These are phyloP conservation scores for Leccinum longicurvipes DNA, from an alignment of 768 basidiomycete species.

Conservation along the genomic window DNA sequence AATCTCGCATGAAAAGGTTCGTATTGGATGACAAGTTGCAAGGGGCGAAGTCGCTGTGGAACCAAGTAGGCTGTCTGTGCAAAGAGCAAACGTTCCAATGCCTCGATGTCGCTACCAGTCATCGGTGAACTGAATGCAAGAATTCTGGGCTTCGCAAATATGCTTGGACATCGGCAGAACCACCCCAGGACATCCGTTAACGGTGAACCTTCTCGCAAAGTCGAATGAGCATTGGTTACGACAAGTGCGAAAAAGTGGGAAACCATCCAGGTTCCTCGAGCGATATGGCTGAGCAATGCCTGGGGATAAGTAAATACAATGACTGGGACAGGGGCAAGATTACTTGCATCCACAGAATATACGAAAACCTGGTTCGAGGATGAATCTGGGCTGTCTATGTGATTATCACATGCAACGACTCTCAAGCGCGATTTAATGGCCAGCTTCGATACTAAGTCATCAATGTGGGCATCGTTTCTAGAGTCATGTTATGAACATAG, in stretches of 20 bases:
- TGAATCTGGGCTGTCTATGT: conserved; percentile 15
- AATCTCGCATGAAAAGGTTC: conserved; percentile 34
- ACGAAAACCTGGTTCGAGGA: conserved; percentile 37
- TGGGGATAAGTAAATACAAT: conserved; percentile 17
- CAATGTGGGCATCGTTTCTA: conserved; percentile 14
- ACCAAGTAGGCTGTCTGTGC: conserved; percentile 38
- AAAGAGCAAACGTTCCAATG: conserved; percentile 39
- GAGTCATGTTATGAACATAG: not conserved
- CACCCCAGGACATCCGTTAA: conserved; percentile 45
- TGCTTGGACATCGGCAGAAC: conserved; percentile 39
- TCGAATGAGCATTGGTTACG: conserved; percentile 39
- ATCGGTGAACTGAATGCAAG: conserved; percentile 37
- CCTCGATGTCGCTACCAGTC: conserved; percentile 30
- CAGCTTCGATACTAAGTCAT: conserved; percentile 15
- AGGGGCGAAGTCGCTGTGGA: conserved; percentile 38
- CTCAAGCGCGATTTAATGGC: conserved; percentile 15
- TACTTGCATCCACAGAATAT: conserved; percentile 39
- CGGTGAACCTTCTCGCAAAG: conserved; percentile 37
- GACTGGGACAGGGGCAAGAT: conserved; percentile 1
- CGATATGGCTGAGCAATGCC: conserved; percentile 41
- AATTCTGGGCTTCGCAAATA: conserved; percentile 40
- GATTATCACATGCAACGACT: conserved; percentile 11
- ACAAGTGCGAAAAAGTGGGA: conserved; percentile 45
- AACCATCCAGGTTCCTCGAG: conserved; percentile 37
- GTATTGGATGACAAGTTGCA: conserved; percentile 55